Evolutionary conservation across 1,284 basidiomycete genomes (phyloP).

Genomic region (Naganishia sp.): DNA sequence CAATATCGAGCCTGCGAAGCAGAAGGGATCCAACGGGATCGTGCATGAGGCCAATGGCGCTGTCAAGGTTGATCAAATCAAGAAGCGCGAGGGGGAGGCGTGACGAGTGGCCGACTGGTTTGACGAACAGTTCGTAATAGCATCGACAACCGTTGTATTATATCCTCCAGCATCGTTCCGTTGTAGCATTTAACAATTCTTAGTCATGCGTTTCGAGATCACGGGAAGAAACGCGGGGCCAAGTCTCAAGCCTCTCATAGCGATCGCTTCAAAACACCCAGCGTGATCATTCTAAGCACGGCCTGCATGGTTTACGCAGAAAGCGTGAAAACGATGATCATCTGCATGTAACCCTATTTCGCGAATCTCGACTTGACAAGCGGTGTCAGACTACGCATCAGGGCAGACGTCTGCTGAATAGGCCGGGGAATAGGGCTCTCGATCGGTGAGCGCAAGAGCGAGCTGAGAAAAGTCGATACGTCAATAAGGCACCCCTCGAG

Average conservation of each 20-base stretch:
- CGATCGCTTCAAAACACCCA: too few species aligned
- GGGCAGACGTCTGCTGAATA: slow-evolving; percentile 9
- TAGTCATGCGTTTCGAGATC: too few species aligned
- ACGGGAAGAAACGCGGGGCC: too few species aligned
- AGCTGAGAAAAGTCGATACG: neutral
- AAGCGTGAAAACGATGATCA: neutral
- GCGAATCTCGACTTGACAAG: slow-evolving; percentile 12
- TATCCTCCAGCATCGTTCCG: too few species aligned
- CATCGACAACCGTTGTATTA: too few species aligned
- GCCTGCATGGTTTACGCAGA: too few species aligned
- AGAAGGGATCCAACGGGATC: neutral
- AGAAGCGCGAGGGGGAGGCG: slow-evolving; percentile 9
- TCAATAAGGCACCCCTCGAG: neutral
- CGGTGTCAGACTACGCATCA: slow-evolving; percentile 9
- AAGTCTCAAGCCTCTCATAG: too few species aligned
- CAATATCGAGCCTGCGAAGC: neutral
- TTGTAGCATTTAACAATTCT: too few species aligned
- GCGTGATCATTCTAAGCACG: too few species aligned
- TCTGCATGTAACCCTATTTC: neutral
- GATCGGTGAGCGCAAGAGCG: neutral
- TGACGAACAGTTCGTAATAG: too few species aligned
- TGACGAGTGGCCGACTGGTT: too few species aligned
- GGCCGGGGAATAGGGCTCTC: slow-evolving; percentile 5
- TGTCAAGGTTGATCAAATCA: slow-evolving; percentile 21
- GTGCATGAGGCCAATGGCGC: slow-evolving; percentile 9